Percentiles rank a stretch among this genome's conserved stretches.
Conservation (phyloP, 2,329 filamentous ascomycete genomes). For the Ascochyta clinopodiicola region DNA sequence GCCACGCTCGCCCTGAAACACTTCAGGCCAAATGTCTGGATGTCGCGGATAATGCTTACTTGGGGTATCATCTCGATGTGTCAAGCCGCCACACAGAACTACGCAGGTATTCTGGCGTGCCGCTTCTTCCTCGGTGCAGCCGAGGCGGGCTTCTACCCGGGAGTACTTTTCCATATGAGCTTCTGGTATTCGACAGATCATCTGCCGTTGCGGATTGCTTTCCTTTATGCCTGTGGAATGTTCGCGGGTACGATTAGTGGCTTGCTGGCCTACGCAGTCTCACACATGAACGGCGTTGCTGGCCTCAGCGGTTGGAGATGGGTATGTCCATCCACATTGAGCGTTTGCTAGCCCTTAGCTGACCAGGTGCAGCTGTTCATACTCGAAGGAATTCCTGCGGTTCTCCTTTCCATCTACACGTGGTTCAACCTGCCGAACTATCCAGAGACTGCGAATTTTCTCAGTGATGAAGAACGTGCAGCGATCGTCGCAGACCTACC, state of each 20-base stretch:
- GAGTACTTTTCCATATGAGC: conserved; percentile 59
- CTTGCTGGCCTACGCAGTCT: conserved; percentile 62
- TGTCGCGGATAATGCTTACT: conserved; percentile 32
- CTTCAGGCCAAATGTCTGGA: conserved; percentile 31
- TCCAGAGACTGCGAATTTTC: conserved; percentile 25
- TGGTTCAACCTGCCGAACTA: conserved; percentile 33
- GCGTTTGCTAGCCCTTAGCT: background rate
- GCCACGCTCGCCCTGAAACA: conserved; percentile 30
- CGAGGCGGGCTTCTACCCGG: conserved; percentile 40
- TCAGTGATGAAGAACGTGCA: conserved; percentile 25
- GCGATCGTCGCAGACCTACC: conserved; percentile 27
- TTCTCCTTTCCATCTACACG: conserved; percentile 22
- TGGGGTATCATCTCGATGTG: conserved; percentile 49
- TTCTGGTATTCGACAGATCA: conserved; percentile 67
- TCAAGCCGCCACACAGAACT: conserved; percentile 54
- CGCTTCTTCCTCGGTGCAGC: conserved; percentile 50
- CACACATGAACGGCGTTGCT: conserved; percentile 63
- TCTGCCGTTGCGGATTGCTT: conserved; percentile 60
- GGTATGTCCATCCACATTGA: conserved; percentile 19
- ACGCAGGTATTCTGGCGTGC: conserved; percentile 50
- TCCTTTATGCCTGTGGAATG: conserved; percentile 64
- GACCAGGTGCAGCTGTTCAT: conserved; percentile 25
- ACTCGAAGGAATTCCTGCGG: conserved; percentile 30
- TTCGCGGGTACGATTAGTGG: conserved; percentile 65
- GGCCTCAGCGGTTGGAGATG: conserved; percentile 46